Percentiles rank a stretch among this genome's conserved stretches.
phyloP scores from a whole-genome alignment of 345 rosid genomes.

The Populus alba region DNA sequence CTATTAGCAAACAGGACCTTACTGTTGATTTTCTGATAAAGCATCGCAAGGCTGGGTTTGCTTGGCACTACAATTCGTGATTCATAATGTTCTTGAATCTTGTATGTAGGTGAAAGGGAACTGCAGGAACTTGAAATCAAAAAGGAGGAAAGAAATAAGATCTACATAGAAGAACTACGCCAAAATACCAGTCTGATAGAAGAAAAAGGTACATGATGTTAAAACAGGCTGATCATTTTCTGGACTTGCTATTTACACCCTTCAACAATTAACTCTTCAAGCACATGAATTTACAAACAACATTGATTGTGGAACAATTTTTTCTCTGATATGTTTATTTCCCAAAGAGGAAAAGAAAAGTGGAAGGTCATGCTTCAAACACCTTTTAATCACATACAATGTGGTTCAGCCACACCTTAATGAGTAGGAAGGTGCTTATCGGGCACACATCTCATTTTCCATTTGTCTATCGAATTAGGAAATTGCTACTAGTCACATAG shows the following conservation, averaged over 20 bases:
- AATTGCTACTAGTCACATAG: neutral
- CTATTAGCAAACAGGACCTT: neutral
- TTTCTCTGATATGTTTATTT: neutral
- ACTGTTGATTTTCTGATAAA: neutral
- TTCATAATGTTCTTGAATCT: constrained; percentile 15
- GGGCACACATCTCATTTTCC: neutral
- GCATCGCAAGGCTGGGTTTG: neutral
- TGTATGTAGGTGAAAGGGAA: constrained; percentile 57
- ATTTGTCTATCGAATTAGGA: neutral
- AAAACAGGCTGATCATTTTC: neutral
- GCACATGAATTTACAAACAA: neutral
- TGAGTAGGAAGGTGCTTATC: neutral
- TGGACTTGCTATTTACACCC: neutral
- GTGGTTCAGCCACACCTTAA: neutral
- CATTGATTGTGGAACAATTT: neutral
- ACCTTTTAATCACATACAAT: neutral
- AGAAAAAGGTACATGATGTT: constrained; percentile 54
- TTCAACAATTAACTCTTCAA: neutral
- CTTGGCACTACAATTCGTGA: constrained; percentile 11
- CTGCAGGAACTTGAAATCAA: constrained; percentile 56
- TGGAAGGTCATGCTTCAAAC: neutral
- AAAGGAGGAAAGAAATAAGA: constrained; percentile 52
- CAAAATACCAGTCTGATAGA: constrained; percentile 47
- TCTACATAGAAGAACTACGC: constrained; percentile 44
- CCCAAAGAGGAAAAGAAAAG: neutral